These are phyloP conservation scores for Cryptosporidium baileyi DNA, from an alignment of 169 alveolate species.

Conservation along the genomic window DNA sequence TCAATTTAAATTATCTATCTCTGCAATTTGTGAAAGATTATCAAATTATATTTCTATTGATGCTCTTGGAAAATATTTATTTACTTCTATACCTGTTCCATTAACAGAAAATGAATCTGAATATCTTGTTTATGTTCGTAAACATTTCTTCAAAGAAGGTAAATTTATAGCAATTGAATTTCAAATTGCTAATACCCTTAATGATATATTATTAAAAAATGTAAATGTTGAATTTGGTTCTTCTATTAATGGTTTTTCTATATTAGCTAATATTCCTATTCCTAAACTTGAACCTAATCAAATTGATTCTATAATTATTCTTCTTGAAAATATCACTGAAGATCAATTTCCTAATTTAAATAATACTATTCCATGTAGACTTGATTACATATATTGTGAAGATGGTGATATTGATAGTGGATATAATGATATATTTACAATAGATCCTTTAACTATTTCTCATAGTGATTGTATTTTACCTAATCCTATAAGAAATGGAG, in stretches of 20 bases:
- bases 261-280: conserved; percentile 58
- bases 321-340: conserved; percentile 21
- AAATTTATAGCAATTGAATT: conserved; percentile 76
- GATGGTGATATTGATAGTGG: conserved; percentile 72
- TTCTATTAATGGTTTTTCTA: conserved; percentile 37
- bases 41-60: conserved; percentile 41
- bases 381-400: conserved; percentile 69
- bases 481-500: conserved; percentile 69
- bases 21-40: not conserved
- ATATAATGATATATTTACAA: conserved; percentile 73
- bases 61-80: conserved; percentile 34
- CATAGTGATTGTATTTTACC: conserved; percentile 74
- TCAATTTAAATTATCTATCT: not conserved
- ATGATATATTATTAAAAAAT: conserved; percentile 72
- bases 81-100: conserved; percentile 70
- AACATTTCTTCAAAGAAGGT: conserved; percentile 72
- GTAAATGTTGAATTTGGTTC: conserved; percentile 71
- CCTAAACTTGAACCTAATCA: conserved; percentile 55
- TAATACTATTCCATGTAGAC: conserved; percentile 64
- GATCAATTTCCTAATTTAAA: conserved; percentile 30
- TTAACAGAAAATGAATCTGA: conserved; percentile 86
- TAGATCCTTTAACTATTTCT: conserved; percentile 73
- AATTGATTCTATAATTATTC: conserved; percentile 57
- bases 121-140: conserved; percentile 77
- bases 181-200: conserved; percentile 80